These are phyloP conservation scores for Tillandsia fasciculata DNA, from an alignment of 176 grass and related monocot genomes.

Conservation along the genomic window DNA sequence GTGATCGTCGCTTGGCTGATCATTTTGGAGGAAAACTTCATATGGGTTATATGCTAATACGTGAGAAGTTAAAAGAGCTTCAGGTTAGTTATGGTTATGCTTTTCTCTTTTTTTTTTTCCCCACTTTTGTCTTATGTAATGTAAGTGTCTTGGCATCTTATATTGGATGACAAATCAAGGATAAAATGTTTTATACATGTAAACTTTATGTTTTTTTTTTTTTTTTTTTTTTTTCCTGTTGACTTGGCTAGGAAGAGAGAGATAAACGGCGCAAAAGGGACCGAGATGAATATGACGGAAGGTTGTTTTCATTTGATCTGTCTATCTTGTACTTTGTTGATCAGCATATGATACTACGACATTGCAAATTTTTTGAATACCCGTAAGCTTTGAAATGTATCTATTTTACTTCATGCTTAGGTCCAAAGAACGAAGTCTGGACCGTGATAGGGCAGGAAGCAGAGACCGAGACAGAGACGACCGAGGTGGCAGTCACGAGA, in stretches of 20 bases:
- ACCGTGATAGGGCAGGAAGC: conserved; percentile 50
- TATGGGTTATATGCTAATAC: conserved; percentile 87
- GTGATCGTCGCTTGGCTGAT: conserved; percentile 94
- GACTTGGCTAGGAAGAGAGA: conserved; percentile 64
- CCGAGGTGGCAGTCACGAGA: conserved; percentile 41
- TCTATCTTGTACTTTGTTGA: conserved; percentile 8
- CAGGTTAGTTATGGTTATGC: conserved; percentile 33
- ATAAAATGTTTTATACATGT: conserved; percentile 9
- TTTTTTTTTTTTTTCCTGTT: conserved; percentile 31
- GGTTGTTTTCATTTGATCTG: conserved; percentile 25
- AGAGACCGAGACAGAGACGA: conserved; percentile 56
- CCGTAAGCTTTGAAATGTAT: not conserved
- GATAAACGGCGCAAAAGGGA: conserved; percentile 63
- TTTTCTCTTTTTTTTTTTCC: conserved; percentile 29
- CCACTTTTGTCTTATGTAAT: conserved; percentile 27
- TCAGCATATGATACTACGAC: not conserved
- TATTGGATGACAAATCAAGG: conserved; percentile 10
- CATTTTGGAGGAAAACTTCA: conserved; percentile 99
- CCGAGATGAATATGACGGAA: conserved; percentile 44
- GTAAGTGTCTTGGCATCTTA: conserved; percentile 23
- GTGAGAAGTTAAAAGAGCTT: conserved; percentile 68
- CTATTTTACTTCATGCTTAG: conserved; percentile 19
- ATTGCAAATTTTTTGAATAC: not conserved
- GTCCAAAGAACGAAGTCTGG: conserved; percentile 67
- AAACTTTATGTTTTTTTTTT: conserved; percentile 22